A percentile compares a stretch with the other conserved stretches of the same genome.
These are phyloP conservation scores for Labyrinthula sp. DNA, from an alignment of 352 stramenopile genomes.

Conservation along the genomic window DNA sequence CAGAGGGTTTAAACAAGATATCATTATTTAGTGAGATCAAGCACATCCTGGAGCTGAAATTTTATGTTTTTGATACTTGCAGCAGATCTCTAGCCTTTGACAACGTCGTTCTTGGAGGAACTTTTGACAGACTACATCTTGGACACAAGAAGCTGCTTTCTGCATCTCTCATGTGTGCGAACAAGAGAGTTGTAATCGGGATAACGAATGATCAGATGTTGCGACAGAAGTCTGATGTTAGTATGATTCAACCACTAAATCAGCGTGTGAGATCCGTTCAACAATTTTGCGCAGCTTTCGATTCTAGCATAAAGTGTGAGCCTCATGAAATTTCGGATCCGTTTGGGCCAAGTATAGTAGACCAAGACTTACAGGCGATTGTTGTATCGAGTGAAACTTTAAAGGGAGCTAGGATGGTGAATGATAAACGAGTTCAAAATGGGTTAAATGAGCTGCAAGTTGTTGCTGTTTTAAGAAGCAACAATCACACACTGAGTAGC, in stretches of 20 bases:
- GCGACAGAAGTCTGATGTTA: conserved; percentile 17
- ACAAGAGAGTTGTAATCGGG: conserved; percentile 12
- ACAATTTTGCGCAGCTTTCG: conserved; percentile 11
- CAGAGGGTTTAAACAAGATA: too few species aligned
- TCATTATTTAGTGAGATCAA: too few species aligned
- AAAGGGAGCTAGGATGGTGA: conserved; percentile 25
- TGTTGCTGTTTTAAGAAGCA: conserved; percentile 20
- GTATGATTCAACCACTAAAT: conserved; percentile 21
- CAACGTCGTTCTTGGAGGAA: conserved; percentile 33
- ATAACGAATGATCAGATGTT: conserved; percentile 26
- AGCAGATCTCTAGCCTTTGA: too few species aligned
- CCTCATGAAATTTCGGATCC: conserved; percentile 13
- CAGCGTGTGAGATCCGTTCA: conserved; percentile 10
- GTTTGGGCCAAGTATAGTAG: conserved; percentile 11
- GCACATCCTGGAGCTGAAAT: too few species aligned
- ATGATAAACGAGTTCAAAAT: conserved; percentile 19
- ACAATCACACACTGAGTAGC: conserved; percentile 16
- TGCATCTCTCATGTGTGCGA: conserved; percentile 1
- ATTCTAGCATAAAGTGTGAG: conserved; percentile 1
- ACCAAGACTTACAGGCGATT: conserved; percentile 29
- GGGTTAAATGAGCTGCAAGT: conserved; percentile 20
- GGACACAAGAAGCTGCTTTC: conserved; percentile 32
- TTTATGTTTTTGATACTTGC: too few species aligned
- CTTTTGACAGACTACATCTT: conserved; percentile 30
- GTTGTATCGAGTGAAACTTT: conserved; percentile 29